These are phyloP conservation scores for Pogostemon cablin DNA, from an alignment of 257 asterid genomes.

Conservation along the genomic window DNA sequence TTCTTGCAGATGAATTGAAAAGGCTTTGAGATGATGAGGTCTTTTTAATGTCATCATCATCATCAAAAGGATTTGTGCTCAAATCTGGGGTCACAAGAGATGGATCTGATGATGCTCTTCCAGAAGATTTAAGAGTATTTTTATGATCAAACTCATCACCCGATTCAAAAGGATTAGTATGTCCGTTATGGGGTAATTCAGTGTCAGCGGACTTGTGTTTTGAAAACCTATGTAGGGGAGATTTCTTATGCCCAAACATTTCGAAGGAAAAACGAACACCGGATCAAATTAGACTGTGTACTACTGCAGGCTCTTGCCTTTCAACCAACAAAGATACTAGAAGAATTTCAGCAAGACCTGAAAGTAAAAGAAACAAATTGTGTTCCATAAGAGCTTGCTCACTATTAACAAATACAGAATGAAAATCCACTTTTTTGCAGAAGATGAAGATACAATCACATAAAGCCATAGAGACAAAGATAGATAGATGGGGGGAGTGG, in stretches of 20 bases:
- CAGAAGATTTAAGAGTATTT: slow-evolving; percentile 51
- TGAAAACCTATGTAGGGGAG: slow-evolving; percentile 61
- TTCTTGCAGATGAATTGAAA: slow-evolving; percentile 53
- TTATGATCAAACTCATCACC: slow-evolving; percentile 53
- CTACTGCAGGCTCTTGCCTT: slow-evolving; percentile 16
- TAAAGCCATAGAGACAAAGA: no score
- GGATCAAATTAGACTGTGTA: slow-evolving; percentile 30
- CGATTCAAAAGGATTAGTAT: slow-evolving; percentile 71
- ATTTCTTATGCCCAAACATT: slow-evolving; percentile 72
- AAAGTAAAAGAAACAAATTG: slow-evolving; percentile 22
- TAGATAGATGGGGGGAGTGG: background rate
- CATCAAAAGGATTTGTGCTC: slow-evolving; percentile 64
- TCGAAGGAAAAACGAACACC: slow-evolving; percentile 25
- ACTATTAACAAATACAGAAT: background rate
- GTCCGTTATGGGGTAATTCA: slow-evolving; percentile 21
- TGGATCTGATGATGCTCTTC: slow-evolving; percentile 68
- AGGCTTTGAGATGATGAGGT: slow-evolving; percentile 49
- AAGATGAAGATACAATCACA: background rate
- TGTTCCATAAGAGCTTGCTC: slow-evolving; percentile 12
- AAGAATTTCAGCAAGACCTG: slow-evolving; percentile 31
- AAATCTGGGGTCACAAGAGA: slow-evolving; percentile 40
- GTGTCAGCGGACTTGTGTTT: slow-evolving; percentile 56
- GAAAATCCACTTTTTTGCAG: slow-evolving; percentile 1
- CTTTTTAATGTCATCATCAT: slow-evolving; percentile 51
- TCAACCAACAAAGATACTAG: slow-evolving; percentile 22